Evolutionary conservation across 1,284 basidiomycete species (phyloP).

Genomic region (Inonotus obliquus): DNA sequence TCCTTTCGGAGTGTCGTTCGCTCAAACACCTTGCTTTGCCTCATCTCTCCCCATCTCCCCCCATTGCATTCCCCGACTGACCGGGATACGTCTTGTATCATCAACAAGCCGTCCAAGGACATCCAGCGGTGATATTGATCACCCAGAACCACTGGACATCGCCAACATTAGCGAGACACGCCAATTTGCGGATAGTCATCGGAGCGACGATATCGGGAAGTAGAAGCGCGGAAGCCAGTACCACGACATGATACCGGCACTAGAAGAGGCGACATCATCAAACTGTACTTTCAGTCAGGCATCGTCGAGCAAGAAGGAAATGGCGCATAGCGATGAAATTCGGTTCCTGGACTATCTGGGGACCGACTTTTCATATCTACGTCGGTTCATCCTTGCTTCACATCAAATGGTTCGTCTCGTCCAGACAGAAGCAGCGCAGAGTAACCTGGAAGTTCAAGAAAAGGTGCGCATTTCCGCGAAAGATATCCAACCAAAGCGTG

Average conservation of each 20-base stretch:
- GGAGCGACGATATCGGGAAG: background rate
- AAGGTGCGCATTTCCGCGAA: conserved; percentile 6
- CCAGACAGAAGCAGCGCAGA: conserved; percentile 6
- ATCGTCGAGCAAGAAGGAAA: background rate
- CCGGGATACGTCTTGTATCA: background rate
- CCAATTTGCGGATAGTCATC: background rate
- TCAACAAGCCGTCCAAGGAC: background rate
- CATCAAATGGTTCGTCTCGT: conserved; percentile 13
- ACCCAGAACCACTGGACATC: background rate
- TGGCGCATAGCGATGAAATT: conserved; percentile 4
- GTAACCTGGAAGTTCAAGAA: conserved; percentile 5
- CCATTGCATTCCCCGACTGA: background rate
- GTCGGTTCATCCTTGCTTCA: conserved; percentile 12
- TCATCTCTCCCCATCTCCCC: background rate
- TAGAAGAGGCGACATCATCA: background rate
- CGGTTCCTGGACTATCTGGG: conserved; percentile 10
- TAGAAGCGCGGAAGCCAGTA: background rate
- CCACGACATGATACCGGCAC: background rate
- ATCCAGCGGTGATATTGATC: background rate
- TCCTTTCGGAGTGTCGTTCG: background rate
- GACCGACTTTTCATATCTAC: conserved; percentile 14
- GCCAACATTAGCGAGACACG: background rate
- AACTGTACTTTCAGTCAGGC: background rate
- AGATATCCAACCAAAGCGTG: background rate
- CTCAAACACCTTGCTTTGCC: conserved; percentile 1